Base-by-base conservation (phyloP, 177 flowering plant genomes). In the Vitis hybrid region DNA sequence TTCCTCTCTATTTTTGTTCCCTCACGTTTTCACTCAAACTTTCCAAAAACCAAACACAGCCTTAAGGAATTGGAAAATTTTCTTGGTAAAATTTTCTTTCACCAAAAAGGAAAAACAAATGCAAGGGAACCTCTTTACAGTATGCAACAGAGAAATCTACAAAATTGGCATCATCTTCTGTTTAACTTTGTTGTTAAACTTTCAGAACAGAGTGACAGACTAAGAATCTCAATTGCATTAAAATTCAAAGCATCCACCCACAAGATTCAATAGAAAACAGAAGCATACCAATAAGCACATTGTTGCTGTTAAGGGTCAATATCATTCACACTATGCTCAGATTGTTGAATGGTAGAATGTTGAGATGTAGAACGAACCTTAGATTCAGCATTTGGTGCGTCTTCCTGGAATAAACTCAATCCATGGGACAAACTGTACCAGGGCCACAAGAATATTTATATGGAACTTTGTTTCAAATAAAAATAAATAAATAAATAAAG, bases 361-460 rank as follows among this genome's bases (percentile, higher is more conserved):
- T 12, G 11, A 58, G 31, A 64, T 39, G 13, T 51, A 39, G 57
- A 39, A 45, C 61, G 34, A 51, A 82, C 84, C 81, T 83, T 80
- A 49, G 73, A 55, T 26, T 76, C 86, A 56, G 69, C 70, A 78
- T 81, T 81, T n/a, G 75, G 65, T 71, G 81, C 83, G 9, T 81
- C 81, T 58, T 84, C 87, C 64, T 82, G 82, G 74, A 84, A 84
- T 61, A 84, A 69, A 61, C 80, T 78, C 70, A 84, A 63, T 64
- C 87, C 87, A 68, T 82, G 87, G 61, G 87, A 80, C 77, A 84
- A 80, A 66, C 87, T 84, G 85, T 61, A 62, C 71, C 31, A 75
- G 18, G 65, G 10, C 48, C 39, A 71, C 15, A 66, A 54, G 2
- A 55, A 29, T 18, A 34, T 50, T 34, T 18, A 34, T 1, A 15